Conservation (phyloP, 805 yeast genomes). For the Yamadazyma nakazawae region DNA sequence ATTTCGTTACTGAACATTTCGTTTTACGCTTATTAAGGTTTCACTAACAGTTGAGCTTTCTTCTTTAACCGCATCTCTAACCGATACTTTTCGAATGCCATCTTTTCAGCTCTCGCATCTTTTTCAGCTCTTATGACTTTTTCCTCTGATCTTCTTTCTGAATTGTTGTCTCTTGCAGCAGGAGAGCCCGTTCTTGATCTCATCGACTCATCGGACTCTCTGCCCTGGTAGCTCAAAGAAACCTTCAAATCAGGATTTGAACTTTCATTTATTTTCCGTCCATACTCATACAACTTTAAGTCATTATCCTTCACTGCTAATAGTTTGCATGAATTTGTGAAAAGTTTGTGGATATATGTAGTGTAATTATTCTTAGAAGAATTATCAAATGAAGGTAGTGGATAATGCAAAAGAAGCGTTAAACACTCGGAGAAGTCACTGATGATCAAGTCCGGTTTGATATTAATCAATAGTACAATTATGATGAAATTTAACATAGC, state of each 20-base stretch:
- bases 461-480: constrained; percentile 41
- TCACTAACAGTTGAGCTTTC: constrained; percentile 37
- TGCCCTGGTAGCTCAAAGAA: constrained; percentile 23
- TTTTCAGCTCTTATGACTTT: neutral
- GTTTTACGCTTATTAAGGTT: neutral
- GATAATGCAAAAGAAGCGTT: constrained; percentile 49
- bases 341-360: constrained; percentile 24
- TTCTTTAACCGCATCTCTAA: constrained; percentile 48
- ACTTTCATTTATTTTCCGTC: constrained; percentile 37
- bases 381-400: constrained; percentile 22
- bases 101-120: constrained; percentile 27
- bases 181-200: constrained; percentile 12
- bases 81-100: constrained; percentile 44
- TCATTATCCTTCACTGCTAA: constrained; percentile 32
- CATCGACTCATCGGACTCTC: constrained; percentile 21
- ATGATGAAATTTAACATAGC: constrained; percentile 41
- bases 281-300: constrained; percentile 37
- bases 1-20: neutral
- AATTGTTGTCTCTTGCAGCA: neutral
- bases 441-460: constrained; percentile 41
- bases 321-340: constrained; percentile 34
- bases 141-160: neutral
- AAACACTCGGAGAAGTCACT: constrained; percentile 54
- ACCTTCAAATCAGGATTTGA: constrained; percentile 37
- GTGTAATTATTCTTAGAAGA: constrained; percentile 9